These are phyloP conservation scores for Suillus alpinus DNA, from an alignment of 768 basidiomycete species.

Conservation along the genomic window DNA sequence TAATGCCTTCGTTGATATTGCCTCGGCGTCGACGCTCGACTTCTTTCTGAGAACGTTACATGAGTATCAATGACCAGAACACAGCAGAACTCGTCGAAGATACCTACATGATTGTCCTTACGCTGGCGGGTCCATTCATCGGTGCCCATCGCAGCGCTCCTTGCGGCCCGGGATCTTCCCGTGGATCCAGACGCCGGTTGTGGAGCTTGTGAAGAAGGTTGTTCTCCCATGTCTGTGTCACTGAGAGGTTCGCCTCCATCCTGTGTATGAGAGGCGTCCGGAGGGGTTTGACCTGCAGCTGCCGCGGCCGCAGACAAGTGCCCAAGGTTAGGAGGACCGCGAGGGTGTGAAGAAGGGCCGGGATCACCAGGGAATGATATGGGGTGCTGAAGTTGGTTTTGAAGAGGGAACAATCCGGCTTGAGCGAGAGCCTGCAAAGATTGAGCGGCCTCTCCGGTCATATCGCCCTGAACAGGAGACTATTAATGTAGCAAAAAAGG, in stretches of 20 bases:
- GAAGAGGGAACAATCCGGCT: slow-evolving; percentile 31
- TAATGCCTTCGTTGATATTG: slow-evolving; percentile 96
- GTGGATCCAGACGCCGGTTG: slow-evolving; percentile 24
- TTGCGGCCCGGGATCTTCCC: slow-evolving; percentile 48
- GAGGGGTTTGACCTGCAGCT: slow-evolving; percentile 44
- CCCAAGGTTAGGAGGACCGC: slow-evolving; percentile 62
- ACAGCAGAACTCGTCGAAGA: not conserved
- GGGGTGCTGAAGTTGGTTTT: slow-evolving; percentile 27
- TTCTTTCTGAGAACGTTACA: slow-evolving; percentile 70
- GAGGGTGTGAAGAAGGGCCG: slow-evolving; percentile 71
- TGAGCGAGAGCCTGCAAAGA: slow-evolving; percentile 54
- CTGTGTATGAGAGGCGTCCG: slow-evolving; percentile 15
- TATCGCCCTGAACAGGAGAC: slow-evolving; percentile 46
- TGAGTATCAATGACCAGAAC: slow-evolving; percentile 1
- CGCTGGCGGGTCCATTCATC: slow-evolving; percentile 80
- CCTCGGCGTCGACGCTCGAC: slow-evolving; percentile 93
- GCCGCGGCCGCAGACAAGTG: slow-evolving; percentile 47
- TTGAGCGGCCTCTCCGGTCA: slow-evolving; percentile 62
- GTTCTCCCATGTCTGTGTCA: slow-evolving; percentile 28
- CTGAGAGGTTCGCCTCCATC: slow-evolving; percentile 20
- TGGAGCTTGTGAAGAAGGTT: slow-evolving; percentile 21
- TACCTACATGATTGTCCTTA: slow-evolving; percentile 77
- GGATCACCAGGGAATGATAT: slow-evolving; percentile 44
- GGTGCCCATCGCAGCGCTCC: slow-evolving; percentile 61
- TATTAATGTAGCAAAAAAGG: slow-evolving; percentile 16